These are phyloP conservation scores for Sphaerobolus stellatus DNA, from an alignment of 1,284 basidiomycete genomes.

Conservation along the genomic window DNA sequence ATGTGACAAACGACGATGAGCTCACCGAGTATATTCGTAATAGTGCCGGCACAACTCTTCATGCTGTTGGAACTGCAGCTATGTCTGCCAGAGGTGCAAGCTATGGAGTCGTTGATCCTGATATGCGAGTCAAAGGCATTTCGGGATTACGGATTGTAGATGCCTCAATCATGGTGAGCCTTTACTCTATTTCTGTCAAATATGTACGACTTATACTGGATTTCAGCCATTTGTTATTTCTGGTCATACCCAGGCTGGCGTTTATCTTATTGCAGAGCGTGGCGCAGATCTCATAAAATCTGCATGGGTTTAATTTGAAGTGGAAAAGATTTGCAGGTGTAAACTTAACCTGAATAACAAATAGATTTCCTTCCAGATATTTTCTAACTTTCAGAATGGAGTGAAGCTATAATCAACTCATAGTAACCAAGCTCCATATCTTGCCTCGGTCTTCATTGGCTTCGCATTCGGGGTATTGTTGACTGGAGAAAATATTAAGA, in stretches of 20 bases:
- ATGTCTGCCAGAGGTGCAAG: conserved; percentile 17
- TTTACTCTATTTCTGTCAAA: no score
- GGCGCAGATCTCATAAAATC: conserved; percentile 25
- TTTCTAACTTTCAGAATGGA: no score
- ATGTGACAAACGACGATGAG: conserved; percentile 14
- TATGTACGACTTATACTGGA: no score
- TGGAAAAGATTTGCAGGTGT: no score
- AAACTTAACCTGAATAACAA: no score
- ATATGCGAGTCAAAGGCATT: conserved; percentile 20
- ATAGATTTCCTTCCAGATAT: no score
- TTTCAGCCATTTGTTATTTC: conserved; percentile 33
- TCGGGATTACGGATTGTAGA: conserved; percentile 21
- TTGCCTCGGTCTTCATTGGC: no score
- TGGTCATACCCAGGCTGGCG: conserved; percentile 28
- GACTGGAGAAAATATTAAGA: no score
- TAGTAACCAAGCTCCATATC: no score
- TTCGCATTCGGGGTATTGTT: no score
- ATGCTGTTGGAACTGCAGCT: conserved; percentile 10
- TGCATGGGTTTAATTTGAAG: no score
- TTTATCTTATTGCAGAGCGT: conserved; percentile 25
- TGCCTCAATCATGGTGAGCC: conserved; percentile 11
- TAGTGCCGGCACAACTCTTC: neutral
- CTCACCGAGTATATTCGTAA: neutral
- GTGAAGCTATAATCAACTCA: no score
- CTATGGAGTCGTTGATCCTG: conserved; percentile 20